A percentile compares a stretch with the other conserved stretches of the same genome.
Evolutionary conservation across 371 early-diverging fungal genomes (phyloP).

Genomic region (Lichtheimia corymbifera): DNA sequence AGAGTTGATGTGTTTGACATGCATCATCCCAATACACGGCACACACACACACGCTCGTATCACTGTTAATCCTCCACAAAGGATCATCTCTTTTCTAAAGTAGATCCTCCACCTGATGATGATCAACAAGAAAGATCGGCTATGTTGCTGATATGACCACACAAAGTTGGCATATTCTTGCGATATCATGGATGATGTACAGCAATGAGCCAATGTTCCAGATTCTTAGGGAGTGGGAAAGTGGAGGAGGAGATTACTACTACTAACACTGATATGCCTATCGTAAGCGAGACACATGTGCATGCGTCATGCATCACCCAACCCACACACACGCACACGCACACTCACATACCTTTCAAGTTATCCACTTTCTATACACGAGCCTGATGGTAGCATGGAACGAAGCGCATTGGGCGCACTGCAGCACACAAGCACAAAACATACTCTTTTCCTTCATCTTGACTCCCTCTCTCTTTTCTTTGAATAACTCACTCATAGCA

Average conservation of each 20-base stretch:
- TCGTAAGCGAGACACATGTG: constrained; percentile 7
- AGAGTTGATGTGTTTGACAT: constrained; percentile 2
- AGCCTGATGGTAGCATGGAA: background rate
- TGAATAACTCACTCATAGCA: no score
- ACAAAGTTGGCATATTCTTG: background rate
- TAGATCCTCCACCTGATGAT: no score
- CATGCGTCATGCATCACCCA: constrained; percentile 13
- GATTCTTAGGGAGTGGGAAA: no score
- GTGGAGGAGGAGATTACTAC: background rate
- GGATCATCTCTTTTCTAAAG: no score
- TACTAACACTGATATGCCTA: background rate
- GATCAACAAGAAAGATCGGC: no score
- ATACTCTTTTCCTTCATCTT: no score
- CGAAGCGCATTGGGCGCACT: constrained; percentile 2
- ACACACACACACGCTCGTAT: no score
- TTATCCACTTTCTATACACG: background rate
- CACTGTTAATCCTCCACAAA: no score
- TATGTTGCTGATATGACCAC: background rate
- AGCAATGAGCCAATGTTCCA: constrained; percentile 1
- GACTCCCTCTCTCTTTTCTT: no score
- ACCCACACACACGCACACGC: constrained; percentile 1
- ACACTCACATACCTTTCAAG: background rate
- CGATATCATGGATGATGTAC: background rate
- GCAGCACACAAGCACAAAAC: background rate
- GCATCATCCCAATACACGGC: background rate